phyloP scores from a whole-genome alignment of 2,329 filamentous ascomycete species.

The Fonsecaea nubica region DNA sequence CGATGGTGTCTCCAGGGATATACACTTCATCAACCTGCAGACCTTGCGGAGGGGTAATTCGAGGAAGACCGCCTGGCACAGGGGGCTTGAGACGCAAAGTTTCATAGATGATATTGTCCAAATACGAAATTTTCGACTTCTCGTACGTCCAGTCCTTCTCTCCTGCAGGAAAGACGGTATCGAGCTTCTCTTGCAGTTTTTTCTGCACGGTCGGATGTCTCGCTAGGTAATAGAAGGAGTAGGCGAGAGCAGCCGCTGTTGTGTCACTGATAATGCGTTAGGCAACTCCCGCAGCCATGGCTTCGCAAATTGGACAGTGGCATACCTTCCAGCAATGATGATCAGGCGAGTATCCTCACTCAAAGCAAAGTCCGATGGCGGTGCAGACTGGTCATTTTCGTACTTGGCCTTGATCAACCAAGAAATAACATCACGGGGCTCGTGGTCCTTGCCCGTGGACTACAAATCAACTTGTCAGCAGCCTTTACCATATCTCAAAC shows the following conservation, averaged over 20 bases:
- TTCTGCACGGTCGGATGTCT: neutral
- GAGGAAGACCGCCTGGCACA: constrained; percentile 10
- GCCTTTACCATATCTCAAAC: neutral
- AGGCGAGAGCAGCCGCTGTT: neutral
- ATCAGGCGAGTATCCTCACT: constrained; percentile 6
- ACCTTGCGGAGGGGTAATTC: constrained; percentile 4
- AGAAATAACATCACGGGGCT: constrained; percentile 4
- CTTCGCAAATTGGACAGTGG: neutral
- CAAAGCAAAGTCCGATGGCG: neutral
- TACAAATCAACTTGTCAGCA: neutral
- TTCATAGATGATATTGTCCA: constrained; percentile 7
- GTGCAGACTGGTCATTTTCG: neutral
- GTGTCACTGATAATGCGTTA: neutral
- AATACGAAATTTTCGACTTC: neutral
- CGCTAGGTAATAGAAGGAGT: neutral
- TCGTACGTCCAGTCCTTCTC: constrained; percentile 4
- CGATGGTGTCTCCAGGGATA: constrained; percentile 3
- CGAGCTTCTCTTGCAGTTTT: neutral
- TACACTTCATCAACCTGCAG: neutral
- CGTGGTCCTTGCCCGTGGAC: neutral
- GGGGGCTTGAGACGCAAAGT: constrained; percentile 3
- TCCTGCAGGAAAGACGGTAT: neutral
- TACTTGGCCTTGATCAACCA: constrained; percentile 6
- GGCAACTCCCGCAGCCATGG: neutral
- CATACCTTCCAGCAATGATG: constrained; percentile 3